Evolutionary conservation across 139 green algal genomes (phyloP), one percentile per base, ranked within the genome.

Genomic region (Eudorina sp.): DNA sequence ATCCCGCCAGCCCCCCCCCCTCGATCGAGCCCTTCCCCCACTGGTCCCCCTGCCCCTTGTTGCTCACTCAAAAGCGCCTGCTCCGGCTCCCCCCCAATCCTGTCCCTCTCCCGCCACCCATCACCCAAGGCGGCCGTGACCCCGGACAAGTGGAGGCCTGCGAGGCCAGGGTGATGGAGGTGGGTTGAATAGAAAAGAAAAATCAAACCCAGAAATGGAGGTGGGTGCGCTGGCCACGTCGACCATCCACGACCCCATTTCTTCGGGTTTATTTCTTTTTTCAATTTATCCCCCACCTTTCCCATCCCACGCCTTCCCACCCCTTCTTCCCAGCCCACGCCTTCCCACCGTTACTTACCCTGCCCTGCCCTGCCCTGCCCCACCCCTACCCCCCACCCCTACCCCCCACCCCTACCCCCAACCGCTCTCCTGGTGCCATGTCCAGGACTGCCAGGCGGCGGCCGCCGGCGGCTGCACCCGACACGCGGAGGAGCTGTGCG

Each of bases 91-190:
- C 40, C 16, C 31, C 69, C 69, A 23, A 66, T 66, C 7, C 29
- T 6, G 55, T 66, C 55, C 7, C 6, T 25, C 55, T 66, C 5
- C 8, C 27, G n/a, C n/a, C n/a, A n/a, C 34, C 31, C 13, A 31
- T 74, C n/a, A 11, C 2, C 31, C 36, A 38, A 77, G 69, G 69
- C 25, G n/a, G n/a, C 0, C 29, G n/a, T 9, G 76, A 83, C 48
- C 76, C 76, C 3, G 34, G 31, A 1, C 40, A 60, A 21, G 58
- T 85, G 21, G 79, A 85, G 79, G 79, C 40, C 11, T 85, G 79
- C 41, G 79, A 85, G 27, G 58, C 79, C 3, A 38, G 41, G 14
- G 58, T 34, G 11, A n/a, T 85, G 13, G 58, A 85, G 77, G 77
- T 84, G 53, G n/a, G n/a, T n/a, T n/a, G n/a, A n/a, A n/a, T n/a